phyloP scores from a whole-genome alignment of 1,284 basidiomycete genomes.

The Melanopsichium pennsylvanicum region DNA sequence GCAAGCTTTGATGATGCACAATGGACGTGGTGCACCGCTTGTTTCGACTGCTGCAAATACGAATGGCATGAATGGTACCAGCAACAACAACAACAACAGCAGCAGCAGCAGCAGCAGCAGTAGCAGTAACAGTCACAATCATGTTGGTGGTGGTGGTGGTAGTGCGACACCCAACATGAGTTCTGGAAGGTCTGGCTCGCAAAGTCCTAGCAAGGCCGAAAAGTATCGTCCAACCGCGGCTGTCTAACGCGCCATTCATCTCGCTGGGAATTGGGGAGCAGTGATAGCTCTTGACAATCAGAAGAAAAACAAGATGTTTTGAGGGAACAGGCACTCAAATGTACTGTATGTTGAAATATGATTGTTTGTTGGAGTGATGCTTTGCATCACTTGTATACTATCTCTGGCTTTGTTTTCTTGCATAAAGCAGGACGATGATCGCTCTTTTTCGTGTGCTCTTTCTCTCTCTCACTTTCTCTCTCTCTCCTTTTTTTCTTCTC shows the following conservation, averaged over 20 bases:
- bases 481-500: too few relatives aligned
- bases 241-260: slow-evolving; percentile 18
- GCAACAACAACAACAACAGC: too few relatives aligned
- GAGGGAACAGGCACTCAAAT: too few relatives aligned
- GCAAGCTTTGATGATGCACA: slow-evolving; percentile 37
- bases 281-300: too few relatives aligned
- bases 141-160: neutral
- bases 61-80: slow-evolving; percentile 2
- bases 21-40: slow-evolving; percentile 36
- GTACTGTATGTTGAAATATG: slow-evolving; percentile 1
- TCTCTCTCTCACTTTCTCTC: too few relatives aligned
- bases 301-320: too few relatives aligned
- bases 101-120: neutral
- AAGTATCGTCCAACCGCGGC: slow-evolving; percentile 39
- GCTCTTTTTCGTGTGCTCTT: too few relatives aligned
- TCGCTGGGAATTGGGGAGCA: too few relatives aligned
- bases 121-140: too few relatives aligned
- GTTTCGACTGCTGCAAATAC: slow-evolving; percentile 14
- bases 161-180: slow-evolving; percentile 3
- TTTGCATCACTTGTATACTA: neutral
- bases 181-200: slow-evolving; percentile 5
- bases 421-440: too few relatives aligned
- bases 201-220: slow-evolving; percentile 28
- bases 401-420: too few relatives aligned
- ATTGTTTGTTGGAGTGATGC: neutral